Percentiles rank a stretch among this genome's conserved stretches.
Evolutionary conservation across 257 asterid species (phyloP).

Genomic region (Knoxia roxburghii): DNA sequence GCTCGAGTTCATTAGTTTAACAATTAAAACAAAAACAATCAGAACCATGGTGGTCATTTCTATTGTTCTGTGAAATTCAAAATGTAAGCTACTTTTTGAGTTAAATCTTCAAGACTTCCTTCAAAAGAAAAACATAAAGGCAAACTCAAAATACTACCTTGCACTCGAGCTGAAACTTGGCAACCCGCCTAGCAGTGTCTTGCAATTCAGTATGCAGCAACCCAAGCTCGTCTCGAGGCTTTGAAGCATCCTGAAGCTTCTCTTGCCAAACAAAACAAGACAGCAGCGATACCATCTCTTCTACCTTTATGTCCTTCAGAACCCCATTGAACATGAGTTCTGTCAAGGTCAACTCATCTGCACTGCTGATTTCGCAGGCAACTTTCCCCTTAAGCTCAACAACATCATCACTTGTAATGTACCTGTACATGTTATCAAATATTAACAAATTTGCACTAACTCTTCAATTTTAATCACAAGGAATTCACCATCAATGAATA

Average conservation of each 20-base stretch:
- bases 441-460: background rate
- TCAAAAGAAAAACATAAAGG: background rate
- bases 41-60: background rate
- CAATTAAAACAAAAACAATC: background rate
- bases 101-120: background rate
- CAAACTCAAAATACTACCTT: conserved; percentile 47
- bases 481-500: background rate
- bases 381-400: conserved; percentile 92
- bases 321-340: conserved; percentile 92
- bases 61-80: background rate
- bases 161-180: conserved; percentile 95
- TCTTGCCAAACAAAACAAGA: conserved; percentile 98
- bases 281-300: conserved; percentile 88
- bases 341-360: conserved; percentile 87
- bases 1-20: background rate
- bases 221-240: conserved; percentile 86
- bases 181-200: conserved; percentile 87
- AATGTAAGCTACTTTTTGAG: background rate
- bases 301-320: conserved; percentile 69
- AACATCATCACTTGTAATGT: conserved; percentile 67
- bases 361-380: conserved; percentile 95
- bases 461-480: background rate
- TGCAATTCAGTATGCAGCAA: conserved; percentile 70
- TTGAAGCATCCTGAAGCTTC: conserved; percentile 84
- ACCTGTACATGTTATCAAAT: conserved; percentile 42